Conservation (phyloP, 2,329 filamentous ascomycete species). For the Fusarium stilboides region DNA sequence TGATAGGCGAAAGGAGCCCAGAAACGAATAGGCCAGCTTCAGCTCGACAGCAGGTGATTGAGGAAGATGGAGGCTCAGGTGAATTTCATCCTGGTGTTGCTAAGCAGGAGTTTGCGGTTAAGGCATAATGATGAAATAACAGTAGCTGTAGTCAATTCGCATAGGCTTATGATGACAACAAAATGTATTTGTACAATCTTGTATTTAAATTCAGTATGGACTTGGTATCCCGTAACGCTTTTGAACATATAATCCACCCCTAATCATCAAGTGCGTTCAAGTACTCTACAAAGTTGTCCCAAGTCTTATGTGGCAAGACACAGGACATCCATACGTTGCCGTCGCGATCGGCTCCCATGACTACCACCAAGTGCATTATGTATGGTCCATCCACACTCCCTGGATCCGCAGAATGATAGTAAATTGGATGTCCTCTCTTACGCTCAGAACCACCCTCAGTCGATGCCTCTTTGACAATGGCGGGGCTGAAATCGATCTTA, state of each 20-base stretch:
- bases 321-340: conserved; percentile 1
- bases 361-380: neutral
- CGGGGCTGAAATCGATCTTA: conserved; percentile 2
- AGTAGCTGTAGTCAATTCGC: too few relatives aligned
- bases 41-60: too few relatives aligned
- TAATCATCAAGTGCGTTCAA: neutral
- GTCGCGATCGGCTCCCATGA: neutral
- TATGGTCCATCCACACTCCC: neutral
- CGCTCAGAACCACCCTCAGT: neutral
- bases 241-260: too few relatives aligned
- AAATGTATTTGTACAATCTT: too few relatives aligned
- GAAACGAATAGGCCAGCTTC: too few relatives aligned
- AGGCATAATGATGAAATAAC: too few relatives aligned
- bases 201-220: too few relatives aligned
- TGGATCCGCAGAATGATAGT: conserved; percentile 1
- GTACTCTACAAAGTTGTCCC: neutral
- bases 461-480: neutral
- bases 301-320: neutral
- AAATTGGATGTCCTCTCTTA: neutral
- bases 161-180: too few relatives aligned
- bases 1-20: too few relatives aligned
- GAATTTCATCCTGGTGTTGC: neutral
- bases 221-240: too few relatives aligned
- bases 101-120: too few relatives aligned
- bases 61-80: neutral